Percentiles rank a stretch among this genome's conserved stretches.
Evolutionary conservation across 306 rosid species (phyloP).

Genomic region (Quercus bicolor): DNA sequence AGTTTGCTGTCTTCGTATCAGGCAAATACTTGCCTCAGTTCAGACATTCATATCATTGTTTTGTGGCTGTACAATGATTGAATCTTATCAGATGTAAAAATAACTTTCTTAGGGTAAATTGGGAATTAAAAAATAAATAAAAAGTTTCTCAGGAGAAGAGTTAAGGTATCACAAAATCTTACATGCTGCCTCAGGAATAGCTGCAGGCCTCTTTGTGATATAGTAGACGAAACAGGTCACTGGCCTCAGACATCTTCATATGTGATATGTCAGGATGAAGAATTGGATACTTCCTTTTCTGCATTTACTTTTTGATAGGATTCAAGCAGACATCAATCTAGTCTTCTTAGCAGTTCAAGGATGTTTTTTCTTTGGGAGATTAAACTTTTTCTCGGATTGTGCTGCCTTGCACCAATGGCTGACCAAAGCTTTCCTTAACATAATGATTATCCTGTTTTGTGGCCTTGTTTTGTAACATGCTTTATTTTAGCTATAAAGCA

Average conservation of each 20-base stretch:
- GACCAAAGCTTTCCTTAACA: not conserved
- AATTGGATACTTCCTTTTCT: no score
- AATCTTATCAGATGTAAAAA: not conserved
- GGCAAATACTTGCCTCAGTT: not conserved
- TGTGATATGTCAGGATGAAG: not conserved
- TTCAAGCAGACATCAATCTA: no score
- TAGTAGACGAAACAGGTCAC: not conserved
- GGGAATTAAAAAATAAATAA: no score
- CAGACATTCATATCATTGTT: not conserved
- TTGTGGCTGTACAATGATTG: not conserved
- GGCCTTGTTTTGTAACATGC: not conserved
- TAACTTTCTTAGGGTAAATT: no score
- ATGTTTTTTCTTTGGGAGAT: not conserved
- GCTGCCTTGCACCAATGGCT: not conserved
- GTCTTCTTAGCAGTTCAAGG: no score
- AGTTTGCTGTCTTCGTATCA: not conserved
- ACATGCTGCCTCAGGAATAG: not conserved
- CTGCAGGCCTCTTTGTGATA: not conserved
- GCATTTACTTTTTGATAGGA: no score
- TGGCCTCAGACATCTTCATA: not conserved
- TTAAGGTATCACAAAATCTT: not conserved
- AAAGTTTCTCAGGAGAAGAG: not conserved
- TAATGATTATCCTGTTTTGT: not conserved
- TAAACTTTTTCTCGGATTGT: not conserved
- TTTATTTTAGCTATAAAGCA: no score